Evolutionary conservation across 208 protist genomes (phyloP).

Genomic region (Wallacemonas sp.): DNA sequence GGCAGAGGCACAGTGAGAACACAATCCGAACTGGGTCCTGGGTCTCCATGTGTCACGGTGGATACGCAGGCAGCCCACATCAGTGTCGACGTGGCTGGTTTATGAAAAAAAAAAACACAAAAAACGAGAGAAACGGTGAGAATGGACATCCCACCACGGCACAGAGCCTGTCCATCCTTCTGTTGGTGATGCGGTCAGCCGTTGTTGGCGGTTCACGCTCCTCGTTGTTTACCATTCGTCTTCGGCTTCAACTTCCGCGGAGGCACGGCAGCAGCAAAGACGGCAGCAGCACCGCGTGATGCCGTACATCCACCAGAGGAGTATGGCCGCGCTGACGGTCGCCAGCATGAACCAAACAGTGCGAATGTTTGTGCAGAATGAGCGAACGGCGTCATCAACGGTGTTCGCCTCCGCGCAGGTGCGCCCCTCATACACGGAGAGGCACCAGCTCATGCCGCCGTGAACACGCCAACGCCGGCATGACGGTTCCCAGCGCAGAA

Average conservation of each 20-base stretch:
- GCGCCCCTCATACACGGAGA: slow-evolving; percentile 3
- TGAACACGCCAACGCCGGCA: slow-evolving; percentile 3
- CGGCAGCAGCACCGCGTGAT: not conserved
- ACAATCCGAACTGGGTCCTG: no score
- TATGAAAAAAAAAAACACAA: no score
- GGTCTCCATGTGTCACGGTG: no score
- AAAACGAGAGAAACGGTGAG: no score
- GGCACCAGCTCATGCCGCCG: slow-evolving; percentile 8
- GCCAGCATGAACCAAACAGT: slow-evolving; percentile 1
- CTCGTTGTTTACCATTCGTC: no score
- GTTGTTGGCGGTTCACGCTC: no score
- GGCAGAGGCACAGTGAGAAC: no score
- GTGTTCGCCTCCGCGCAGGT: not conserved
- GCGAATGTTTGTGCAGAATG: slow-evolving; percentile 3
- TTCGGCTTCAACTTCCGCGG: not conserved
- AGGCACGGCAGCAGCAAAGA: not conserved
- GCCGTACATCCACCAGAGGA: not conserved
- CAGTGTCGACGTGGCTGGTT: no score
- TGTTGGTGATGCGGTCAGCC: no score
- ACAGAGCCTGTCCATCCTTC: no score
- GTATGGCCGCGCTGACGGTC: not conserved
- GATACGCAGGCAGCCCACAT: no score
- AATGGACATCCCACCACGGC: no score
- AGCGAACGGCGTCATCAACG: not conserved
- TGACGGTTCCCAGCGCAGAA: not conserved